These are phyloP conservation scores for Aspergillus ochraceoroseus DNA, from an alignment of 2,329 filamentous ascomycete genomes.

Conservation along the genomic window DNA sequence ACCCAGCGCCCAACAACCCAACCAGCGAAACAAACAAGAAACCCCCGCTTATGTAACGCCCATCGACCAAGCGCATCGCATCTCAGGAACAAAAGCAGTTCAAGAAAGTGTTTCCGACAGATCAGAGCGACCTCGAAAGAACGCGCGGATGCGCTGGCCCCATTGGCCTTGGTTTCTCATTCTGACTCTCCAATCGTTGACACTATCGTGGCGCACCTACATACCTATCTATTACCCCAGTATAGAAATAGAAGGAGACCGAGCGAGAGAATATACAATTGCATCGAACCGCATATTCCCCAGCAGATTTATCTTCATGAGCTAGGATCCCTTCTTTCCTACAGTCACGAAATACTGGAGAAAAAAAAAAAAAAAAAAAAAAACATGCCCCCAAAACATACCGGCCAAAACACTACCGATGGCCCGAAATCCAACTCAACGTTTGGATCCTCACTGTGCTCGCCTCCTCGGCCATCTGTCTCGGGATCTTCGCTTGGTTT, in stretches of 20 bases:
- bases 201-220: slow-evolving; percentile 4
- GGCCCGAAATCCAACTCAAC: slow-evolving; percentile 62
- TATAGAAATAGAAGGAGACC: no score
- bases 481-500: slow-evolving; percentile 59
- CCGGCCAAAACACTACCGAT: slow-evolving; percentile 52
- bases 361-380: slow-evolving; percentile 10
- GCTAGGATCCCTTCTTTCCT: background rate
- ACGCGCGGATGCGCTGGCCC: slow-evolving; percentile 10
- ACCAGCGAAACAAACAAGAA: background rate
- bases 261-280: no score
- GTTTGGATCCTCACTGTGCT: slow-evolving; percentile 61
- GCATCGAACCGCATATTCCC: no score
- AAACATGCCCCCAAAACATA: slow-evolving; percentile 34
- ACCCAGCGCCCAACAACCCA: background rate
- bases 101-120: no score
- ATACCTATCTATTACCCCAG: no score
- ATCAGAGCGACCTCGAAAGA: no score
- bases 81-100: background rate
- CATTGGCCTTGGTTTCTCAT: background rate
- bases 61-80: slow-evolving; percentile 7
- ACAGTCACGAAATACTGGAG: background rate
- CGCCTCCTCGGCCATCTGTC: slow-evolving; percentile 52
- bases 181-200: background rate
- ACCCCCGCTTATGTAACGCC: slow-evolving; percentile 9
- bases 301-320: background rate